Evolutionary conservation across 257 asterid genomes (phyloP).

Genomic region (Vinca minor): DNA sequence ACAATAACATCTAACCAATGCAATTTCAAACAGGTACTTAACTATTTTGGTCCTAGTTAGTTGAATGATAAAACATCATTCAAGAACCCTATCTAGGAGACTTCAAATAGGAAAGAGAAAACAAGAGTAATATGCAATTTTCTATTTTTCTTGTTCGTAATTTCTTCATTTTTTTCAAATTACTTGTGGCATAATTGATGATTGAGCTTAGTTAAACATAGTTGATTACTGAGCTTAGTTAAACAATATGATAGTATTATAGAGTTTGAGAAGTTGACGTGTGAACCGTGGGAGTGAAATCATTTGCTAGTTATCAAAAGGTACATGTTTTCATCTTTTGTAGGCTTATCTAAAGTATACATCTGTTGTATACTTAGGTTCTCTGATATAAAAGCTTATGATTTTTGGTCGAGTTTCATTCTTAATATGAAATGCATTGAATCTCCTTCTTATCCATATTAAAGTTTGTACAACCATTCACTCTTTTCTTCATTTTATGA

Average conservation of each 20-base stretch:
- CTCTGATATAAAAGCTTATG: no score
- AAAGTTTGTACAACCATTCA: no score
- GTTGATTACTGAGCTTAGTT: no score
- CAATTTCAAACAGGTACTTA: not conserved
- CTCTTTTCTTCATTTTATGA: no score
- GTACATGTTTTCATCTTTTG: no score
- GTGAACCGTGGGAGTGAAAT: not conserved
- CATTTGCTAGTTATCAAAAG: no score
- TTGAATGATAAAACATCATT: no score
- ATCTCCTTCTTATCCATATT: no score
- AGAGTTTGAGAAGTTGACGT: not conserved
- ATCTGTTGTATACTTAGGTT: no score
- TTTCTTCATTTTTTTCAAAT: not conserved
- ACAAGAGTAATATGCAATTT: not conserved
- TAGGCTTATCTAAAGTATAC: no score
- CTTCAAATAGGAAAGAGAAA: not conserved
- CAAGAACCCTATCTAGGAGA: not conserved
- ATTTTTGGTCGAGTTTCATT: no score
- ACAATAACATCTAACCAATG: not conserved
- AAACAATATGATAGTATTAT: not conserved
- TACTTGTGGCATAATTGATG: not conserved
- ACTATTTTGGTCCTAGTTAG: not conserved
- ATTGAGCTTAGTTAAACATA: not conserved
- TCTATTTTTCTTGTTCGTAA: not conserved
- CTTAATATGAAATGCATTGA: no score